phyloP scores from a whole-genome alignment of 2,329 filamentous ascomycete species.

The Monosporascus sp. region DNA sequence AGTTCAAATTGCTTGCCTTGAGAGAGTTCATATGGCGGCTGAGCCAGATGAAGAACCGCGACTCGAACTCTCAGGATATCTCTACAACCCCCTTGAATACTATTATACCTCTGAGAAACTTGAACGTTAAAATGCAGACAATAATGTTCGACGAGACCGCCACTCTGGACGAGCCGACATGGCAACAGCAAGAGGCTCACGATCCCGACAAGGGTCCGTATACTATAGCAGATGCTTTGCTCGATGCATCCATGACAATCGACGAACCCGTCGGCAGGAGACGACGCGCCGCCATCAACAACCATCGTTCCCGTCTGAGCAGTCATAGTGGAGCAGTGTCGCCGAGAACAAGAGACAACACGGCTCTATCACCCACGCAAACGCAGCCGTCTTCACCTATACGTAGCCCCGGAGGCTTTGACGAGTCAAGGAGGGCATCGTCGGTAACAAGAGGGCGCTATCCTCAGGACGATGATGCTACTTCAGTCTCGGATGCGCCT shows the following conservation, averaged over 20 bases:
- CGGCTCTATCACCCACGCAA: conserved; percentile 17
- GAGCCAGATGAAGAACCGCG: conserved; percentile 63
- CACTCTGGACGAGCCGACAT: conserved; percentile 39
- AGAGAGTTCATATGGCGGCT: conserved; percentile 89
- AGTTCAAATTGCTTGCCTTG: conserved; percentile 80
- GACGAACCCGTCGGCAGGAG: conserved; percentile 59
- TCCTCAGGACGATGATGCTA: conserved; percentile 27
- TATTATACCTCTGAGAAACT: conserved; percentile 67
- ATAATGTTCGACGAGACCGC: conserved; percentile 84
- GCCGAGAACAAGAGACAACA: conserved; percentile 31
- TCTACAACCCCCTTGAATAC: conserved; percentile 52
- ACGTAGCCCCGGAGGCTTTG: conserved; percentile 26
- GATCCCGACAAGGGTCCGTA: conserved; percentile 46
- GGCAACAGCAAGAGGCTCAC: conserved; percentile 28
- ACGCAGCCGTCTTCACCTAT: conserved; percentile 22
- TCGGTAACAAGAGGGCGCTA: conserved; percentile 25
- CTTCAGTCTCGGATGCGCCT: conserved; percentile 34
- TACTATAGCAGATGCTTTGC: conserved; percentile 83
- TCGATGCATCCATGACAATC: conserved; percentile 87
- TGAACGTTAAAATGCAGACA: conserved; percentile 78
- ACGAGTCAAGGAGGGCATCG: conserved; percentile 32
- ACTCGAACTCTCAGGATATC: conserved; percentile 36
- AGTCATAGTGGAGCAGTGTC: conserved; percentile 30
- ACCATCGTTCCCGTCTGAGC: conserved; percentile 40
- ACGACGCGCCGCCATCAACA: conserved; percentile 46